Evolutionary conservation across 768 basidiomycete genomes (phyloP).

Genomic region (Hygrophoropsis aurantiaca): DNA sequence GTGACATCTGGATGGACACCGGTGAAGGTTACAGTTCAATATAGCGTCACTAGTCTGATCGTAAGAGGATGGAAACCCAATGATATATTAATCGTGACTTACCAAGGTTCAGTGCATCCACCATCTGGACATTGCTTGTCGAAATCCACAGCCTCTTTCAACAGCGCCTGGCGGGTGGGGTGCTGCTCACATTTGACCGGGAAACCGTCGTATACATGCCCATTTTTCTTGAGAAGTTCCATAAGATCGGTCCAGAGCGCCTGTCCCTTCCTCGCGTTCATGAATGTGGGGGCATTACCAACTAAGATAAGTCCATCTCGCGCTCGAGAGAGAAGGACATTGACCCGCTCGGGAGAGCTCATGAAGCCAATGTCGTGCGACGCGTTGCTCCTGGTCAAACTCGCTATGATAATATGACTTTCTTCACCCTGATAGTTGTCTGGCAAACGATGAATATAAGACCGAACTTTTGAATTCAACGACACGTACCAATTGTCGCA

Average conservation of each 20-base stretch:
- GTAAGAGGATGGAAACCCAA: background rate
- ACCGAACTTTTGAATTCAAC: background rate
- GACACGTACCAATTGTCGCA: conserved; percentile 56
- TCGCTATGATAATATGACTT: conserved; percentile 57
- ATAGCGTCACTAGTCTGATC: conserved; percentile 35
- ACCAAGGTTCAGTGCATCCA: conserved; percentile 61
- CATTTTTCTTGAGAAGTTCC: conserved; percentile 33
- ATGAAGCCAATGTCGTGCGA: conserved; percentile 62
- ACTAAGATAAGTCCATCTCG: conserved; percentile 59
- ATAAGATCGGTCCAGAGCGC: conserved; percentile 50
- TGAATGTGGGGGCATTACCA: conserved; percentile 58
- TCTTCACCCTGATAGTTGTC: conserved; percentile 77
- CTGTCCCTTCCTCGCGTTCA: conserved; percentile 45
- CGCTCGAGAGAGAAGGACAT: conserved; percentile 62
- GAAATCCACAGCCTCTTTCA: conserved; percentile 45
- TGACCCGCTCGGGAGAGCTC: conserved; percentile 62
- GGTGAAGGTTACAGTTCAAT: conserved; percentile 50
- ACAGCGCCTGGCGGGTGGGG: conserved; percentile 34
- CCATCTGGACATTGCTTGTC: conserved; percentile 54
- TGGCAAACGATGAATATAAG: conserved; percentile 16
- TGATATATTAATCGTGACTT: conserved; percentile 11
- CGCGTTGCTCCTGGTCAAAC: conserved; percentile 56
- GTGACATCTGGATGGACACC: conserved; percentile 61
- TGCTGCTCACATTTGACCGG: conserved; percentile 59
- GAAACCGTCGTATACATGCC: conserved; percentile 54